Base-by-base conservation (phyloP, 1,284 basidiomycete genomes). In the Boletellus deceptivus region DNA sequence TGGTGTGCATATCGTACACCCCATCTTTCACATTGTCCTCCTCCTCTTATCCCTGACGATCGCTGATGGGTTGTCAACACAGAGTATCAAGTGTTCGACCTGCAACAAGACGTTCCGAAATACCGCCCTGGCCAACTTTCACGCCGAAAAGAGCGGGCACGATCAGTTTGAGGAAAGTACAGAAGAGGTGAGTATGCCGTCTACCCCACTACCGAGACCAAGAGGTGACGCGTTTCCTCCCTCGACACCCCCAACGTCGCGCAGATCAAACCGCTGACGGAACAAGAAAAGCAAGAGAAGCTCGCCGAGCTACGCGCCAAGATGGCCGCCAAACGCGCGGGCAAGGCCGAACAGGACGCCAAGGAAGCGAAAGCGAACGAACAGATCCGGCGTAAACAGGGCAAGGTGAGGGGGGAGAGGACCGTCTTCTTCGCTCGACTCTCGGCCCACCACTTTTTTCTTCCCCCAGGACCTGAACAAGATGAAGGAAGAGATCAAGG, bases 81-180 rank as follows among this genome's bases (percentile, higher is more conserved):
- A 88, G 86, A 90, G 86, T 61, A 88, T 92, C 70, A 89, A 84
- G 69, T 93, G 90, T 65, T 75, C 82, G 1, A 64, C 87, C 60
- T 96, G 93, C 67, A 83, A 86, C 53, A 97, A 96, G 74, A 76
- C 83, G 29, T 95, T 96, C 77, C 86, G 83, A 65, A 93, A 91
- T 56, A 86, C 90, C 6, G 92, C 90, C 2, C 76, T 96, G 11
- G 95, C 95, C 17, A 90, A 89, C 60, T 98, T 87, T 72, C 95
- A 98, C 64, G 95, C 95, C 3, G 93, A 97, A 70, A 95, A 94
- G 74, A 91, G 86, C 56, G 95, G 95, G 0, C 95, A 98, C 66
- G 87, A 92, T 66, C 84, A 93, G 58, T 98, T 98, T 59, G 93
- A 96, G 65, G 95, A 99, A 69, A 94, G 91, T 5, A 91, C 86